Evolutionary conservation across 805 yeast genomes (phyloP).

Genomic region (Candida maesae): DNA sequence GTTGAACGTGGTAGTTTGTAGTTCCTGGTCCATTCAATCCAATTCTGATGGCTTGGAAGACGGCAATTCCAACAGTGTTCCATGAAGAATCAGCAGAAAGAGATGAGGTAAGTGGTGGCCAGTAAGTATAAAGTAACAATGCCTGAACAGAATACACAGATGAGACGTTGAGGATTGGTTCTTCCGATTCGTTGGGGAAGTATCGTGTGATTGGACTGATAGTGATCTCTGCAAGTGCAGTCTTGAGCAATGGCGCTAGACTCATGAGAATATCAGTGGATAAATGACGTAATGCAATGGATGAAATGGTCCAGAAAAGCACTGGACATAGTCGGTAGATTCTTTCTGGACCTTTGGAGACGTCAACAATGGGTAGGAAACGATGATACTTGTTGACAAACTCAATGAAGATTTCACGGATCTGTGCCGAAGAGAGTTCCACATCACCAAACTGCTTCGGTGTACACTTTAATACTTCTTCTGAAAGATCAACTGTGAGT

Average conservation of each 20-base stretch:
- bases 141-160: constrained; percentile 95
- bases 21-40: constrained; percentile 82
- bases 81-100: constrained; percentile 94
- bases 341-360: constrained; percentile 75
- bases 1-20: constrained; percentile 38
- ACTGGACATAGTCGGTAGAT: constrained; percentile 80
- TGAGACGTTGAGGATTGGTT: constrained; percentile 81
- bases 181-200: constrained; percentile 72
- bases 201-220: constrained; percentile 87
- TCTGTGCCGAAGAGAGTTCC: constrained; percentile 55
- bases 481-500: constrained; percentile 25
- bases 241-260: constrained; percentile 67
- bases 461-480: constrained; percentile 45
- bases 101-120: constrained; percentile 97
- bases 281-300: constrained; percentile 73
- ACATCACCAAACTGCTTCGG: constrained; percentile 74
- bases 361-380: constrained; percentile 82
- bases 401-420: constrained; percentile 60
- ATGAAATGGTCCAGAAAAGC: constrained; percentile 89
- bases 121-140: constrained; percentile 76
- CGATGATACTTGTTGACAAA: constrained; percentile 79
- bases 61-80: constrained; percentile 91
- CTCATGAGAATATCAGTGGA: constrained; percentile 44
- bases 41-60: constrained; percentile 87
- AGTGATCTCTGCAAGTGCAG: constrained; percentile 79